Conservation (phyloP, 2,329 filamentous ascomycete species). For the Colletotrichum aenigma region DNA sequence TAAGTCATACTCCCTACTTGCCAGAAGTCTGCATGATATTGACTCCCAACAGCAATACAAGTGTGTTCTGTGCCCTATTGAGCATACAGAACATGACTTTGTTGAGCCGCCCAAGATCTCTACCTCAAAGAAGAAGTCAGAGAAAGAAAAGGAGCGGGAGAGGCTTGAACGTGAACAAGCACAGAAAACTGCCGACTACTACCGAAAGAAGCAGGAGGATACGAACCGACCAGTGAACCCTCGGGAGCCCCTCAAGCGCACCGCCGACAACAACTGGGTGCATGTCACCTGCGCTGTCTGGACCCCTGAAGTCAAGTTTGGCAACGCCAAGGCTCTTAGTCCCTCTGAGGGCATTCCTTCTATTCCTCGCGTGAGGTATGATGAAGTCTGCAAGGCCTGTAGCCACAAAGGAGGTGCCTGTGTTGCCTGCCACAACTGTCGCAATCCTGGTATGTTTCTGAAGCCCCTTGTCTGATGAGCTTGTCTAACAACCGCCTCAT, state of each 20-base stretch:
- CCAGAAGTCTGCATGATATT: slow-evolving; percentile 17
- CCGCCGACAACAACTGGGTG: slow-evolving; percentile 97
- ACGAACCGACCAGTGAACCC: slow-evolving; percentile 83
- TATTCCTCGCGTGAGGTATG: slow-evolving; percentile 74
- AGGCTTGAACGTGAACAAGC: slow-evolving; percentile 84
- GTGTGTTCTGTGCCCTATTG: slow-evolving; percentile 89
- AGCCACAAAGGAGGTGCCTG: slow-evolving; percentile 79
- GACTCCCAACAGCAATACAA: slow-evolving; percentile 73
- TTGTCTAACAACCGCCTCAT: slow-evolving; percentile 24
- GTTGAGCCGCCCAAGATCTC: slow-evolving; percentile 80
- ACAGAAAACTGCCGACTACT: slow-evolving; percentile 78
- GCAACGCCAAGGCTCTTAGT: slow-evolving; percentile 79
- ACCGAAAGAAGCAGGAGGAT: slow-evolving; percentile 82
- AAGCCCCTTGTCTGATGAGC: slow-evolving; percentile 26
- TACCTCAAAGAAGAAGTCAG: slow-evolving; percentile 86
- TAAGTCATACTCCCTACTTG: slow-evolving; percentile 45
- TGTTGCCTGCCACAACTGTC: slow-evolving; percentile 79
- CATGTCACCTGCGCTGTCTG: slow-evolving; percentile 93
- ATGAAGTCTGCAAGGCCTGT: slow-evolving; percentile 84
- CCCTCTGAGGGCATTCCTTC: slow-evolving; percentile 89
- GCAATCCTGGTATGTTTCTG: slow-evolving; percentile 46
- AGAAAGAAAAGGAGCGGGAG: slow-evolving; percentile 90
- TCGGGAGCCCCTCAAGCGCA: slow-evolving; percentile 90
- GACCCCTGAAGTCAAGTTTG: slow-evolving; percentile 92
- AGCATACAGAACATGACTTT: slow-evolving; percentile 80